Evolutionary conservation across 192 early-diverging fungal genomes (phyloP), one percentile per base, ranked within the genome.

Genomic region (Coemansia aciculifera): DNA sequence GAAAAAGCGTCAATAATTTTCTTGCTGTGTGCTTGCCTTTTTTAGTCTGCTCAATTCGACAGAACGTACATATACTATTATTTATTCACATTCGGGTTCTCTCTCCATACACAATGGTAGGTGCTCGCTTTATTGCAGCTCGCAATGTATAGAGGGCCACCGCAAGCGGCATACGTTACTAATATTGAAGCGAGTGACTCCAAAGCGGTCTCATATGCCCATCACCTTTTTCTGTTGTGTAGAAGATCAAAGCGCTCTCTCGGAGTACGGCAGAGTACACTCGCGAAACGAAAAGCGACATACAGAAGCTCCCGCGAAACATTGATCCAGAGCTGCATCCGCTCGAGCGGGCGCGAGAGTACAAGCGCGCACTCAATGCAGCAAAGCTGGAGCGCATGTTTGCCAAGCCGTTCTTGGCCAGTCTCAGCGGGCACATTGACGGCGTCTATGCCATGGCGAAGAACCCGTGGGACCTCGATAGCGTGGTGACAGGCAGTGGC

Each of bases 161-260:
- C 12, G 11, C 11, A 56, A 3, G 3, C 27, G 11, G 54, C 24
- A 56, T 19, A 7, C 19, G 19, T 21, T 39, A 61, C 21, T 37
- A 52, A 48, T 27, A 56, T 27, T 27, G 24, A 27, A 27, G 24
- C 24, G 24, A 27, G 24, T 27, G 24, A 27, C 24, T 27, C 19
- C 29, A 7, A 27, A 3, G 12, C 24, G 23, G n/a, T 29, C 46
- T 19, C 46, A 0, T 21, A 4, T 44, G 13, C 27, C 12, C 23
- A 7, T 5, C 24, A 1, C 66, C 44, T 66, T 27, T 46, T 60
- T 12, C 43, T 34, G 24, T 1, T 54, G 54, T 56, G 70, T 83
- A 90, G 97, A 99, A 98, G 90, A 89, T 99, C 38, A 97, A 98
- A 79, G 91, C 94, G 32, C 87, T 99, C 32, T 93, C 91, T 32